Evolutionary conservation across 2,329 filamentous ascomycete species (phyloP).

Genomic region (Fusarium foetens): DNA sequence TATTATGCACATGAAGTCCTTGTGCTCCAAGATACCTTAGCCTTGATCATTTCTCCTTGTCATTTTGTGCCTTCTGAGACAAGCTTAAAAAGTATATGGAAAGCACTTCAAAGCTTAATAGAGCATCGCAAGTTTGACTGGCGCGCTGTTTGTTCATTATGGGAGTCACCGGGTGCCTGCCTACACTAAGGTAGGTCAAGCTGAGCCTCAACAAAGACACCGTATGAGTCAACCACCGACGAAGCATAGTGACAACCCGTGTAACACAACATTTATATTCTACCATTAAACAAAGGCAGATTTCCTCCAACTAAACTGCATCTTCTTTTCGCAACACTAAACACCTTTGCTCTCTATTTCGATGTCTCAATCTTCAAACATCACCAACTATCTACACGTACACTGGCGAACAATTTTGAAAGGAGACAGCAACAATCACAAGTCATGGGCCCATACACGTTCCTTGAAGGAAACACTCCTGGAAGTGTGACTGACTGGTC

Average conservation of each 20-base stretch:
- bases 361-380: neutral
- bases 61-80: neutral
- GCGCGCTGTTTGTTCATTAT: neutral
- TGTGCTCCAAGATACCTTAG: neutral
- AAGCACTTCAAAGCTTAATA: neutral
- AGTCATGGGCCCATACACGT: neutral
- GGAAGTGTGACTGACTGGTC: conserved; percentile 7
- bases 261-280: neutral
- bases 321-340: neutral
- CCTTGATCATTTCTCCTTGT: neutral
- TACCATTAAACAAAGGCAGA: neutral
- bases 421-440: too few species aligned
- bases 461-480: conserved; percentile 5
- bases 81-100: neutral
- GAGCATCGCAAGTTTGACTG: neutral
- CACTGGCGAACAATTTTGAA: neutral
- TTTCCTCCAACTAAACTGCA: neutral
- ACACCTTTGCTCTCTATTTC: neutral
- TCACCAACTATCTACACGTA: neutral
- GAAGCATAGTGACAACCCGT: neutral
- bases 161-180: neutral
- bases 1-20: neutral
- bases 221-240: conserved; percentile 11
- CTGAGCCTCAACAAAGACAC: neutral
- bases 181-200: neutral